phyloP scores from a whole-genome alignment of 305 asterid genomes.

The Nicotiana rustica region DNA sequence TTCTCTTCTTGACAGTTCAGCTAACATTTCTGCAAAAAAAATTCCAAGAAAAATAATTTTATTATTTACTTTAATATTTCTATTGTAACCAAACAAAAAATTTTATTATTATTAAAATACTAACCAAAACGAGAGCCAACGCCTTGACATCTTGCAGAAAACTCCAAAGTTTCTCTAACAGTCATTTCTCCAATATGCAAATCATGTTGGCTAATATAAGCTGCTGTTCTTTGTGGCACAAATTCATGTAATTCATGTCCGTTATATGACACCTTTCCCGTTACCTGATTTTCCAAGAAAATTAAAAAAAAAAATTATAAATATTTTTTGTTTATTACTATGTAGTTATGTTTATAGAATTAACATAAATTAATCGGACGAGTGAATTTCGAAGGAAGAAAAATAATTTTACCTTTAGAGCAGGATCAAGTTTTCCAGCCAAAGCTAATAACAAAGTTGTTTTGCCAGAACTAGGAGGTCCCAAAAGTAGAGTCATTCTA shows the following conservation, averaged over 20 bases:
- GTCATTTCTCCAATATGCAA: constrained; percentile 51
- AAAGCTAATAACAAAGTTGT: constrained; percentile 34
- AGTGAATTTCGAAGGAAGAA: background rate
- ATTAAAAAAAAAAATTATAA: background rate
- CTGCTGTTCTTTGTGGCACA: constrained; percentile 50
- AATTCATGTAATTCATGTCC: constrained; percentile 46
- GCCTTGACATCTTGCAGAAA: constrained; percentile 50
- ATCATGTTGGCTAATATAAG: constrained; percentile 50
- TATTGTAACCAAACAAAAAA: background rate
- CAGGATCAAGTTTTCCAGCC: constrained; percentile 32
- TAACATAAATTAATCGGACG: accelerated
- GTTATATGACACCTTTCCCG: constrained; percentile 46
- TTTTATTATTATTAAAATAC: background rate
- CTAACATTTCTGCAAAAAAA: constrained; percentile 38
- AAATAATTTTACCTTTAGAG: constrained; percentile 30
- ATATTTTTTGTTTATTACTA: too few relatives aligned
- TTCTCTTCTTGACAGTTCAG: constrained; percentile 42
- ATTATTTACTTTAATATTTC: background rate
- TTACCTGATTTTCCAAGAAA: constrained; percentile 25
- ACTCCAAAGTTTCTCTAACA: constrained; percentile 47
- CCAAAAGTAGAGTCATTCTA: constrained; percentile 34
- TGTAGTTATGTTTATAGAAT: background rate
- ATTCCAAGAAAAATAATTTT: background rate
- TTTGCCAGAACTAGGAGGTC: constrained; percentile 36
- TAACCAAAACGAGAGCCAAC: constrained; percentile 49